phyloP scores from a whole-genome alignment of 805 yeast genomes.

The Wickerhamiella alocasiicola region DNA sequence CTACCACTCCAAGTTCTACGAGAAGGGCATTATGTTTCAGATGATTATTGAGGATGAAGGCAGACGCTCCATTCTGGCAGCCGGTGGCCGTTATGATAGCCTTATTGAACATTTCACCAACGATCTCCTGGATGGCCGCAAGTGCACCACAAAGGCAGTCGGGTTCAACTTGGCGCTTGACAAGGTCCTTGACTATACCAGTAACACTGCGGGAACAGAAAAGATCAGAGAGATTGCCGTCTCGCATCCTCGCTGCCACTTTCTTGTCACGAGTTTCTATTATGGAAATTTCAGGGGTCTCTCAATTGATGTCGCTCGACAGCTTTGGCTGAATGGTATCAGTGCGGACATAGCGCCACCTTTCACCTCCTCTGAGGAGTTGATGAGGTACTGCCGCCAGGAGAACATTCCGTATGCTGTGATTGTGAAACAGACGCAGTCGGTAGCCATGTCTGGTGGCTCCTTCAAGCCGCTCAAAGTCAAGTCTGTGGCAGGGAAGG shows the following conservation, averaged over 20 bases:
- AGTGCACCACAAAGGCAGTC: constrained; percentile 46
- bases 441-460: constrained; percentile 31
- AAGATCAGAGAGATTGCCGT: constrained; percentile 1
- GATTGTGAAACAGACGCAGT: constrained; percentile 56
- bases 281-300: constrained; percentile 41
- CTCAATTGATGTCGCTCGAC: constrained; percentile 50
- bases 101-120: constrained; percentile 57
- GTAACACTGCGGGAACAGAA: constrained; percentile 17
- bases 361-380: constrained; percentile 44
- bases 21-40: constrained; percentile 79
- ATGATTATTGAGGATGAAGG: constrained; percentile 54
- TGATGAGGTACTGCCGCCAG: constrained; percentile 44
- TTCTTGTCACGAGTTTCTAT: constrained; percentile 59
- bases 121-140: constrained; percentile 29
- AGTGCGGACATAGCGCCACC: constrained; percentile 49
- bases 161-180: constrained; percentile 81
- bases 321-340: constrained; percentile 67
- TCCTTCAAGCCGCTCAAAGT: constrained; percentile 61
- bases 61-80: constrained; percentile 45
- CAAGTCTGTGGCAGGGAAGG: constrained; percentile 38
- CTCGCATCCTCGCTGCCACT: constrained; percentile 57
- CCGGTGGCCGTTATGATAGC: constrained; percentile 88
- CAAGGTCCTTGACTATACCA: constrained; percentile 34
- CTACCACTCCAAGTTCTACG: constrained; percentile 68
- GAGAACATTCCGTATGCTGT: constrained; percentile 72